These are phyloP conservation scores for Quercus dentata DNA, from an alignment of 306 rosid species.

Conservation along the genomic window DNA sequence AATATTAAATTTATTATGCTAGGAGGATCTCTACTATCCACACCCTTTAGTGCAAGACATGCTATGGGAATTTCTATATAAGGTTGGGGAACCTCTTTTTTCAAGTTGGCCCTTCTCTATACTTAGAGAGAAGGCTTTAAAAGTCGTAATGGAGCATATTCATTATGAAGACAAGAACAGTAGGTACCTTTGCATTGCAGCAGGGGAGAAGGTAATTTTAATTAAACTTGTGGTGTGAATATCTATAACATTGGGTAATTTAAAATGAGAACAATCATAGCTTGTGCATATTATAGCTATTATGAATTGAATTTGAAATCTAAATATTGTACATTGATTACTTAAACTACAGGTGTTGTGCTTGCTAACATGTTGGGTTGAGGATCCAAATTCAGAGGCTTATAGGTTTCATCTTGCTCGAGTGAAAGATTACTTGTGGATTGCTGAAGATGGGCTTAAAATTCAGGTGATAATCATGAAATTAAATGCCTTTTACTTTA, in stretches of 20 bases:
- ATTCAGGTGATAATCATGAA: constrained; percentile 35
- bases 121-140: constrained; percentile 53
- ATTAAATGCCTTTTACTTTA: background rate
- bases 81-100: constrained; percentile 50
- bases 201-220: constrained; percentile 46
- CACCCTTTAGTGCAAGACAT: constrained; percentile 64
- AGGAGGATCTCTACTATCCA: constrained; percentile 76
- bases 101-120: constrained; percentile 48
- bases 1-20: background rate
- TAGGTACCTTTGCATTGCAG: constrained; percentile 62
- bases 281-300: too few species aligned
- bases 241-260: too few species aligned
- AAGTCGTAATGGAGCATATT: constrained; percentile 44
- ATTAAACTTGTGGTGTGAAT: too few species aligned
- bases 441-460: constrained; percentile 82
- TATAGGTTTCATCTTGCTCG: constrained; percentile 64
- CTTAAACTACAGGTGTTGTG: constrained; percentile 32
- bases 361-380: constrained; percentile 64
- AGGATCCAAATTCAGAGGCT: constrained; percentile 63
- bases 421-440: constrained; percentile 66
- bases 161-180: constrained; percentile 61
- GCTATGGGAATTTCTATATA: constrained; percentile 58
- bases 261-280: too few species aligned
- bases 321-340: background rate
- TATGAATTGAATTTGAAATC: too few species aligned